phyloP scores from a whole-genome alignment of 768 basidiomycete genomes.

The Phylloporus sp. region DNA sequence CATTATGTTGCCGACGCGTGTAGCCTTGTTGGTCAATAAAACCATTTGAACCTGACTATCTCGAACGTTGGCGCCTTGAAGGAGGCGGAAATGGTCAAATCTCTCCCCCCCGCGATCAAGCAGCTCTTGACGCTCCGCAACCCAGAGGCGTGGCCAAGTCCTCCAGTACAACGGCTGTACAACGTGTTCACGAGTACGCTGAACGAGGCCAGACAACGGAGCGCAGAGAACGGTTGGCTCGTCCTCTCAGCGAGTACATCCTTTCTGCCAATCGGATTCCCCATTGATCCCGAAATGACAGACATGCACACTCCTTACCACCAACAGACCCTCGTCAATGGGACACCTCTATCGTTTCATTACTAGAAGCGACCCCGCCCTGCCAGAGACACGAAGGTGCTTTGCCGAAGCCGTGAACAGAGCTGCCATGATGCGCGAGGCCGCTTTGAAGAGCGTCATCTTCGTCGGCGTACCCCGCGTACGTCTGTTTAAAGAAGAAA shows the following conservation, averaged over 20 bases:
- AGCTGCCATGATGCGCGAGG: conserved; percentile 84
- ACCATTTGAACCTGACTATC: neutral
- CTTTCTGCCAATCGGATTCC: conserved; percentile 9
- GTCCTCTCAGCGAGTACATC: conserved; percentile 58
- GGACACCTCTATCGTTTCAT: conserved; percentile 80
- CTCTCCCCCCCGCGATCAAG: conserved; percentile 64
- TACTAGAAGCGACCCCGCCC: conserved; percentile 43
- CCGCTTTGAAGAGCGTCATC: conserved; percentile 83
- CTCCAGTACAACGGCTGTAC: conserved; percentile 48
- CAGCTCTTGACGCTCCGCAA: conserved; percentile 65
- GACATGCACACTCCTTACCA: conserved; percentile 81
- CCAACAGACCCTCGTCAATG: conserved; percentile 74
- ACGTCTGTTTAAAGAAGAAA: conserved; percentile 26
- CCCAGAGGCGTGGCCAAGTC: conserved; percentile 54
- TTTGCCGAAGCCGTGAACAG: conserved; percentile 58
- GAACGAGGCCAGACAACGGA: conserved; percentile 56
- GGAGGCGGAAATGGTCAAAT: conserved; percentile 34
- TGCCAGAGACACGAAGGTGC: conserved; percentile 37
- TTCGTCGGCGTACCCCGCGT: conserved; percentile 86
- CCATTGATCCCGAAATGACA: conserved; percentile 36
- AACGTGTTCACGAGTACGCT: conserved; percentile 57
- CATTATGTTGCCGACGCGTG: conserved; percentile 12
- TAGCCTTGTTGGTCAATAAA: conserved; percentile 25
- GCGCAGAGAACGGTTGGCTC: conserved; percentile 75
- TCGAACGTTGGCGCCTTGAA: too few species aligned